phyloP scores from a whole-genome alignment of 2,329 filamentous ascomycete genomes.

The Rhynchosporium secalis region DNA sequence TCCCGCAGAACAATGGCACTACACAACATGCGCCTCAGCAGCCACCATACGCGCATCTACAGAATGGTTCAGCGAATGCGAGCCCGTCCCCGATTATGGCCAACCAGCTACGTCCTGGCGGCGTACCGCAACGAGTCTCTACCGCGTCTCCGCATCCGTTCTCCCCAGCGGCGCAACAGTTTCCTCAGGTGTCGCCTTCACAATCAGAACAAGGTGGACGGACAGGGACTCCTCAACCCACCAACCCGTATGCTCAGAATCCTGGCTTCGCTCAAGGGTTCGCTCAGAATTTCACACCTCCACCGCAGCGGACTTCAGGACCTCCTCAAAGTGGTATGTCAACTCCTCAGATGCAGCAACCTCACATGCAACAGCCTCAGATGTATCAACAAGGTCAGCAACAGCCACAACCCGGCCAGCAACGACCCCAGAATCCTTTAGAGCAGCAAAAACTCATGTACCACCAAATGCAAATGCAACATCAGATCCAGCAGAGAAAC shows the following conservation, averaged over 20 bases:
- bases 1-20: constrained; percentile 61
- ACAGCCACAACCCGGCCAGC: constrained; percentile 41
- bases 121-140: constrained; percentile 76
- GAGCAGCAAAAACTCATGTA: constrained; percentile 76
- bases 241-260: constrained; percentile 63
- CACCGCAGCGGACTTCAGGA: constrained; percentile 54
- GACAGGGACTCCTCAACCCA: constrained; percentile 68
- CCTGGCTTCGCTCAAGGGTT: constrained; percentile 57
- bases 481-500: constrained; percentile 61
- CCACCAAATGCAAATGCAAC: constrained; percentile 82
- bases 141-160: constrained; percentile 93
- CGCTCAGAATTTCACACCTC: constrained; percentile 58
- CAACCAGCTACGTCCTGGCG: constrained; percentile 71
- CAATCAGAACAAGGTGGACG: constrained; percentile 70
- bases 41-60: constrained; percentile 77
- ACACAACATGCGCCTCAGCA: constrained; percentile 62
- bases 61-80: constrained; percentile 77
- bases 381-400: constrained; percentile 26
- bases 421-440: constrained; percentile 50
- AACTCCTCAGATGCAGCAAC: constrained; percentile 46
- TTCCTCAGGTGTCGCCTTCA: constrained; percentile 73
- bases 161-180: constrained; percentile 73
- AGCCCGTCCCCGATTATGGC: constrained; percentile 93
- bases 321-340: constrained; percentile 57
- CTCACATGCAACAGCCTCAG: constrained; percentile 43